Percentiles rank a stretch among this genome's conserved stretches.
phyloP scores from a whole-genome alignment of 2,329 filamentous ascomycete genomes.

The Neopestalotiopsis rosae region DNA sequence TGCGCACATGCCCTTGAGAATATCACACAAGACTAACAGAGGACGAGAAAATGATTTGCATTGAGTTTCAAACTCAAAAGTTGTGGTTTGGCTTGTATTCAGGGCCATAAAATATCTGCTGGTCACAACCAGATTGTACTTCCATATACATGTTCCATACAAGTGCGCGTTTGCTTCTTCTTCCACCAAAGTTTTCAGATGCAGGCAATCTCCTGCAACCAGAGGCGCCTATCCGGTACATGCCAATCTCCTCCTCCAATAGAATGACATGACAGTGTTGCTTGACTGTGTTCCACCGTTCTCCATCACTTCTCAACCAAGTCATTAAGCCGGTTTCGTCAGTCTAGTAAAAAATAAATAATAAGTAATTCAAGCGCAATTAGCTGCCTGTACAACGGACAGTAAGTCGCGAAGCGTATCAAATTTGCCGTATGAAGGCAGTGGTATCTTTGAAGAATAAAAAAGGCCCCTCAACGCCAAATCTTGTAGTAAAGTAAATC shows the following conservation, averaged over 20 bases:
- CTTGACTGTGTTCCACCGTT: neutral
- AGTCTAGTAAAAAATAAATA: constrained; percentile 15
- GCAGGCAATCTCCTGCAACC: neutral
- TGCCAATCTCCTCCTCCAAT: neutral
- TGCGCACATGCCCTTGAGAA: neutral
- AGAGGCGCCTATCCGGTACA: neutral
- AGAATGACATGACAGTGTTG: neutral
- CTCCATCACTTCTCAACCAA: neutral
- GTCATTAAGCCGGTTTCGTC: constrained; percentile 4
- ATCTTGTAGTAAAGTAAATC: constrained; percentile 25
- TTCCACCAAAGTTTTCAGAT: neutral
- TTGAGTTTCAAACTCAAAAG: too few species aligned
- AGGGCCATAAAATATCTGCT: neutral
- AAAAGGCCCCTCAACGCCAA: constrained; percentile 30
- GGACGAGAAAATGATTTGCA: too few species aligned
- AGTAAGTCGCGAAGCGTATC: constrained; percentile 25
- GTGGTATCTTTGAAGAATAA: constrained; percentile 35
- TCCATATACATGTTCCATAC: neutral
- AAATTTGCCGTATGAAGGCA: constrained; percentile 27
- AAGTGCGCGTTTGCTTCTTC: neutral
- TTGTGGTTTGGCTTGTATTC: neutral
- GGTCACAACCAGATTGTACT: neutral
- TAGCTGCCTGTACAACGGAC: constrained; percentile 7
- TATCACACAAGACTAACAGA: neutral
- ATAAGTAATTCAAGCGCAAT: neutral